These are phyloP conservation scores for Sisymbrium altissimum DNA, from an alignment of 345 rosid genomes.

Conservation along the genomic window DNA sequence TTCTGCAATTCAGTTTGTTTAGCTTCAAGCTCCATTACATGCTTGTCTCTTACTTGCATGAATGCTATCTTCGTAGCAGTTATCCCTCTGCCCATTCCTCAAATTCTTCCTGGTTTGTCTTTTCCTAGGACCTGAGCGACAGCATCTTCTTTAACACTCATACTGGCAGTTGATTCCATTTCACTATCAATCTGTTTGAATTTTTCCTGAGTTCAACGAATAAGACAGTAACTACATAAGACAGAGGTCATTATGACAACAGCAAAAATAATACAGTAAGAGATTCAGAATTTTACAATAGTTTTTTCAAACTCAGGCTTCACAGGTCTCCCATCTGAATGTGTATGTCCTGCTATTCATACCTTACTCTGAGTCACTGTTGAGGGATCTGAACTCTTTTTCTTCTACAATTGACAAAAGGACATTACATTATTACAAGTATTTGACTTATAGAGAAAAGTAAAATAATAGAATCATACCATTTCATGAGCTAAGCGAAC, in stretches of 20 bases:
- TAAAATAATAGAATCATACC: not conserved
- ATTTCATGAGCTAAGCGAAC: not conserved
- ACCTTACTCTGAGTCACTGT: not conserved
- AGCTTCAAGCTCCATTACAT: not conserved
- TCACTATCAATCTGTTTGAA: not conserved
- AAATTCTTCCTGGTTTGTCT: no score
- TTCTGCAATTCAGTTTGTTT: no score
- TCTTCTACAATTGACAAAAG: not conserved
- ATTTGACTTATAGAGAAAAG: no score
- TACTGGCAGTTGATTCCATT: not conserved
- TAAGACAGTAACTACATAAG: no score
- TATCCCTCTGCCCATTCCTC: no score
- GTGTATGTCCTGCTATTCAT: not conserved
- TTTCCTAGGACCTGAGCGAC: not conserved
- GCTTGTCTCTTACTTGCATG: not conserved
- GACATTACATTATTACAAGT: not conserved
- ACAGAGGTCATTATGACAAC: not conserved
- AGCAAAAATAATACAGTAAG: not conserved
- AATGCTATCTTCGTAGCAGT: not conserved
- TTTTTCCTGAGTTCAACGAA: not conserved
- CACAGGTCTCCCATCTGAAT: constrained; percentile 1
- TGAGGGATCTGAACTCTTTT: not conserved
- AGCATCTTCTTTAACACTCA: not conserved
- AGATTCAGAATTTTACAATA: not conserved
- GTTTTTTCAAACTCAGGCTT: not conserved